A percentile compares a stretch with the other conserved stretches of the same genome.
These are phyloP conservation scores for Syzygium jambos DNA, from an alignment of 345 rosid genomes.

Conservation along the genomic window DNA sequence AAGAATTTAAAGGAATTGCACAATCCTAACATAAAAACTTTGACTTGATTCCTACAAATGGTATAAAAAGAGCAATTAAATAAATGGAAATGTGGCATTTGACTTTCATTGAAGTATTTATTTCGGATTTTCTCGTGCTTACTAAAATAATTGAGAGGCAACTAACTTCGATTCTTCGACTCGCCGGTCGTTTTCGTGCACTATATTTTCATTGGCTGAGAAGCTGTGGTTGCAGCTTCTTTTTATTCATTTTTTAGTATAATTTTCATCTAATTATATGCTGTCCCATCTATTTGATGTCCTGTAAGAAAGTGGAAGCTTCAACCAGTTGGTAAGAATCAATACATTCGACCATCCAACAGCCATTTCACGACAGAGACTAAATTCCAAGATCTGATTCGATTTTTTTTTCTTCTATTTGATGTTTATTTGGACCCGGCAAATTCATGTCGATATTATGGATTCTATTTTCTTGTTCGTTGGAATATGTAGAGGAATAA, in stretches of 20 bases:
- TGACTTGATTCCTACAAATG: neutral
- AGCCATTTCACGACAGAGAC: neutral
- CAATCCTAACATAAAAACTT: neutral
- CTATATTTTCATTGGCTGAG: neutral
- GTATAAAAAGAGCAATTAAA: neutral
- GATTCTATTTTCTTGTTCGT: neutral
- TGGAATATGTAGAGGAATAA: neutral
- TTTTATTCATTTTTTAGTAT: neutral
- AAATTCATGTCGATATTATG: neutral
- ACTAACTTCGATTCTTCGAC: neutral
- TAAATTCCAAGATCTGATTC: neutral
- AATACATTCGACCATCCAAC: neutral
- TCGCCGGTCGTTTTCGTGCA: neutral
- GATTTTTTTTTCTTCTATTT: neutral
- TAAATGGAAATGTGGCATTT: neutral
- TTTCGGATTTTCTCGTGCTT: neutral
- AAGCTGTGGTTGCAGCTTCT: neutral
- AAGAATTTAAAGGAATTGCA: neutral
- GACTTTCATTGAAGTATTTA: neutral
- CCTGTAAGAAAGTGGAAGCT: neutral
- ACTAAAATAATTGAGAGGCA: neutral
- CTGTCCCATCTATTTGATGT: neutral
- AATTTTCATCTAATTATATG: neutral
- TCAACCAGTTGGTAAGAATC: neutral
- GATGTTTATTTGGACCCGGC: neutral